Evolutionary conservation across 2,329 filamentous ascomycete species (phyloP), one percentile per base, ranked within the genome.

Genomic region (Colletotrichum noveboracense): DNA sequence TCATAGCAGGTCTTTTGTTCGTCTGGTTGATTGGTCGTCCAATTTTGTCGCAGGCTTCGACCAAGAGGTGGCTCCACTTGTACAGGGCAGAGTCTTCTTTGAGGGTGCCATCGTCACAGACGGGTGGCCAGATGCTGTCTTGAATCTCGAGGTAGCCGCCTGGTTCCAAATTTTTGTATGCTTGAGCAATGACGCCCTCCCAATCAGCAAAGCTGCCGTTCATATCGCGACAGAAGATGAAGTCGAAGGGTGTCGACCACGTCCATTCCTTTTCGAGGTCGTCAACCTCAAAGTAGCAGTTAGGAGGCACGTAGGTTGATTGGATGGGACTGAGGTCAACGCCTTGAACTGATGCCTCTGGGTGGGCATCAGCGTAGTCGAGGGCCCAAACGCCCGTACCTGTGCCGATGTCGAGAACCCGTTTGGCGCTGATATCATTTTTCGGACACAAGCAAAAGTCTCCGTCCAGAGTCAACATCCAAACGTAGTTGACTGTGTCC

Each of bases 161-260:
- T 16, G 58, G 58, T 7, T 61, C 58, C 8, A 61, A 32, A 5
- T 34, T 61, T 1, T 32, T 9, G 55, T 82, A 89, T 7, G 88
- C 81, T 71, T 88, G 88, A 48, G 83, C 81, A 70, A 92, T 84
- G 13, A 92, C 80, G 32, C 87, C 85, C 43, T 87, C 86, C 81
- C 90, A 92, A 77, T 91, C 89, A 5, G 84, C 81, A 76, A 92
- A 88, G 64, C 87, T 86, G 64, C 91, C 90, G 5, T 87, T 84
- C 78, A 93, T 84, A 77, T 90, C 85, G 60, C 89, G 87, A 5
- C 88, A 88, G 79, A 92, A 91, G 78, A 93, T 89, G 78, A 89
- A 90, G 81, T 93, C 91, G 80, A 91, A 91, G 2, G 87, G 85
- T 28, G 80, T 77, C 2, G 77, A 74, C 77, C 78, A 82, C 7